phyloP scores from a whole-genome alignment of 2,329 filamentous ascomycete genomes.

The Arthrobotrys sinensis region DNA sequence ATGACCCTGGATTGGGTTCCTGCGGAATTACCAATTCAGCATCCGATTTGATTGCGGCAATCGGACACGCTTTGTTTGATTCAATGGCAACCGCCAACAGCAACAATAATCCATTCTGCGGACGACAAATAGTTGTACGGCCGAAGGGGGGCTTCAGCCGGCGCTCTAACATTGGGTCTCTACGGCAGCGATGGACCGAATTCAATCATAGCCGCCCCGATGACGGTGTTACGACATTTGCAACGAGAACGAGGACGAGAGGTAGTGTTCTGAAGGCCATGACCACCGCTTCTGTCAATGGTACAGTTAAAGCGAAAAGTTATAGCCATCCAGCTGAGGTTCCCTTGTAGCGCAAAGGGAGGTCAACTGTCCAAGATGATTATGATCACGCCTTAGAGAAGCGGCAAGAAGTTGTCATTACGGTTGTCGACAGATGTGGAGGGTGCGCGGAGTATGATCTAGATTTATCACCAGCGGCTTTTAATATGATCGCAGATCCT shows the following conservation, averaged over 20 bases:
- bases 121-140: constrained; percentile 63
- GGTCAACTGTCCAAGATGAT: neutral
- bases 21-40: constrained; percentile 63
- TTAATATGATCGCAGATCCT: constrained; percentile 62
- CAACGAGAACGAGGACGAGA: constrained; percentile 25
- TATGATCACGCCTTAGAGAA: constrained; percentile 35
- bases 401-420: constrained; percentile 62
- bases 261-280: neutral
- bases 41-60: constrained; percentile 63
- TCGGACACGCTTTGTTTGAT: constrained; percentile 63
- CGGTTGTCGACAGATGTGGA: constrained; percentile 64
- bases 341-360: constrained; percentile 33
- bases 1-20: constrained; percentile 63
- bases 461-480: constrained; percentile 63
- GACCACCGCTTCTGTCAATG: neutral
- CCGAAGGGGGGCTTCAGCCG: constrained; percentile 43
- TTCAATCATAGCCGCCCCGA: constrained; percentile 5
- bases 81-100: constrained; percentile 62
- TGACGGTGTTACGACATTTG: constrained; percentile 20
- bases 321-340: neutral
- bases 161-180: constrained; percentile 13
- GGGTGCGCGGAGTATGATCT: constrained; percentile 64
- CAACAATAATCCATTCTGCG: constrained; percentile 64
- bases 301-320: neutral
- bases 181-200: neutral